Evolutionary conservation across 1,139 yeast species (phyloP).

Genomic region (Geotrichum restrictum): DNA sequence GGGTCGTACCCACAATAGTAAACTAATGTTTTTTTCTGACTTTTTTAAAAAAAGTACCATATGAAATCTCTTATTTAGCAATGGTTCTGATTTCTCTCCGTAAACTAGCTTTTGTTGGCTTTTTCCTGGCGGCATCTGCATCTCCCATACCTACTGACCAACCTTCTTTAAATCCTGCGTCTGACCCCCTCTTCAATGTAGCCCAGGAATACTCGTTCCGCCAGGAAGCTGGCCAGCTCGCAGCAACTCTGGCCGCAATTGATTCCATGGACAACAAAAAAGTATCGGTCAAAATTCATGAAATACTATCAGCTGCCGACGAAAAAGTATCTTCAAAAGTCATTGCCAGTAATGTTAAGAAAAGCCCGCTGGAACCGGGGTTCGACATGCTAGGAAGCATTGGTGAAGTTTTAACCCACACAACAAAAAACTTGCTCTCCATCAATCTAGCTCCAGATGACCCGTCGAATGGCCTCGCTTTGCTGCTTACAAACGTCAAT

Average conservation of each 20-base stretch:
- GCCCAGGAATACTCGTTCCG: too few relatives aligned
- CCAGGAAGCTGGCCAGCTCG: slow-evolving; percentile 8
- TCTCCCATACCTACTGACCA: too few relatives aligned
- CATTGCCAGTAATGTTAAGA: not conserved
- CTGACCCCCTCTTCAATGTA: too few relatives aligned
- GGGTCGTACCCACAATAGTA: too few relatives aligned
- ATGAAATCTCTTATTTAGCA: too few relatives aligned
- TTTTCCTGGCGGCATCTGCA: too few relatives aligned
- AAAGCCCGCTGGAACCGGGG: not conserved
- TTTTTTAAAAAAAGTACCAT: too few relatives aligned
- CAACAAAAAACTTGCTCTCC: not conserved
- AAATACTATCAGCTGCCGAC: not conserved
- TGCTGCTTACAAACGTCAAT: not conserved
- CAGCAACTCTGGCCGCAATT: slow-evolving; percentile 1
- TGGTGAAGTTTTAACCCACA: not conserved
- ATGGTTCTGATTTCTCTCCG: too few relatives aligned
- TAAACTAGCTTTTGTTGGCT: too few relatives aligned
- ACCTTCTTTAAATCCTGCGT: too few relatives aligned
- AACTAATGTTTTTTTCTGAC: too few relatives aligned
- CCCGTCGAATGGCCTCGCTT: not conserved
- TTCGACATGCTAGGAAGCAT: not conserved
- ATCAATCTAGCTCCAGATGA: not conserved
- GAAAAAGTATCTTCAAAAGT: not conserved
- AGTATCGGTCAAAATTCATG: not conserved
- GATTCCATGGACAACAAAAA: not conserved